A percentile compares a stretch with the other conserved stretches of the same genome.
Conservation (phyloP, 176 grass and related monocot genomes). For the Puya raimondii region DNA sequence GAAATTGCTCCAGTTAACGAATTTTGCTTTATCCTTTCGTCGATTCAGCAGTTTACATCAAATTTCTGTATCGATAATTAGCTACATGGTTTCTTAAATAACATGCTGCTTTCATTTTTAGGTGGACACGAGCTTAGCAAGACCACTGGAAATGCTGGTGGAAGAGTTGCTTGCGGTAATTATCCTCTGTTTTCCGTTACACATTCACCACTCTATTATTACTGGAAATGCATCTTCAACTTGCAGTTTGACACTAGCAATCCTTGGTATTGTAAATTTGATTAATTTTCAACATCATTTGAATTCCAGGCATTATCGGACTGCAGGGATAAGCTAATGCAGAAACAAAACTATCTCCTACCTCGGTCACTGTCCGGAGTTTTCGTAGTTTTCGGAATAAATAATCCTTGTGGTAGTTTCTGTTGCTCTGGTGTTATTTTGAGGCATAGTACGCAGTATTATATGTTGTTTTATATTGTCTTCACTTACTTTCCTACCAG, state of each 20-base stretch:
- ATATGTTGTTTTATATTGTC: too few species aligned
- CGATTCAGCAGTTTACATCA: not conserved
- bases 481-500: too few species aligned
- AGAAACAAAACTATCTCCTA: not conserved
- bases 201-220: not conserved
- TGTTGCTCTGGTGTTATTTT: too few species aligned
- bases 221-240: not conserved
- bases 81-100: not conserved
- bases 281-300: not conserved
- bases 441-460: too few species aligned
- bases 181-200: too few species aligned
- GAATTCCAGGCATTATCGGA: constrained; percentile 35
- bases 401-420: too few species aligned
- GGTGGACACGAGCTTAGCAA: constrained; percentile 79
- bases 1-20: not conserved
- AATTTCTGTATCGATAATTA: not conserved
- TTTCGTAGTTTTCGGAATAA: too few species aligned
- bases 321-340: constrained; percentile 24
- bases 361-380: not conserved
- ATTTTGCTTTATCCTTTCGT: not conserved
- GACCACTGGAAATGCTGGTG: constrained; percentile 77
- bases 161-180: constrained; percentile 61
- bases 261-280: not conserved
- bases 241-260: not conserved
- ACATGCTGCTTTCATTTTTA: constrained; percentile 13